These are phyloP conservation scores for Aaosphaeria arxii DNA, from an alignment of 2,329 filamentous ascomycete genomes.

Conservation along the genomic window DNA sequence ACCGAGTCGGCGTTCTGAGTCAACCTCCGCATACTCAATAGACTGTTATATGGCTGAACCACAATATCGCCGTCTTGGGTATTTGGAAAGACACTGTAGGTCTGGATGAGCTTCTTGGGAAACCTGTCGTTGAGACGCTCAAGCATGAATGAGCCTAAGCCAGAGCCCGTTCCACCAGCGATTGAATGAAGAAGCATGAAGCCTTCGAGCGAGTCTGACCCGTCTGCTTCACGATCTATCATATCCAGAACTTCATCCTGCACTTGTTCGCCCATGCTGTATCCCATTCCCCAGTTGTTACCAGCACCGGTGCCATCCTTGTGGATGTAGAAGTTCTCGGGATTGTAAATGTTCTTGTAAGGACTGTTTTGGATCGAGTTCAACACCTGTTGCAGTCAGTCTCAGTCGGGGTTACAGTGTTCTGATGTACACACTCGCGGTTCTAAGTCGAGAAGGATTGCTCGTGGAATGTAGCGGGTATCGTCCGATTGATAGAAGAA, in stretches of 20 bases:
- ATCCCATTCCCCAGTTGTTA: slow-evolving; percentile 98
- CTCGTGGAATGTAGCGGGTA: slow-evolving; percentile 94
- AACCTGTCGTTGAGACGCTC: slow-evolving; percentile 96
- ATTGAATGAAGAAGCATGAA: slow-evolving; percentile 99
- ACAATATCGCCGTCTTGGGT: slow-evolving; percentile 89
- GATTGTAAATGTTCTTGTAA: slow-evolving; percentile 99
- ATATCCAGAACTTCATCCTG: slow-evolving; percentile 99
- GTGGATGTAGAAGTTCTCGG: slow-evolving; percentile 96
- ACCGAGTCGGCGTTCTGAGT: slow-evolving; percentile 97
- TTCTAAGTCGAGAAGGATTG: slow-evolving; percentile 92
- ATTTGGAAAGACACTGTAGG: slow-evolving; percentile 97
- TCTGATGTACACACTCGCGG: slow-evolving; percentile 60
- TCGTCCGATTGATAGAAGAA: slow-evolving; percentile 99
- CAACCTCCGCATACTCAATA: slow-evolving; percentile 84
- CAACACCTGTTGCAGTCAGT: slow-evolving; percentile 59
- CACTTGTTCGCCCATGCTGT: slow-evolving; percentile 85
- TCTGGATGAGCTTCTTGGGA: slow-evolving; percentile 98
- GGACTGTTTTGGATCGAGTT: slow-evolving; percentile 88
- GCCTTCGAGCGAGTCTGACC: slow-evolving; percentile 94
- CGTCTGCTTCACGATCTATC: slow-evolving; percentile 97
- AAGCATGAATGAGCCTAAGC: slow-evolving; percentile 90
- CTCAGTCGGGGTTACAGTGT: neutral
- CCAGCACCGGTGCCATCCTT: slow-evolving; percentile 91
- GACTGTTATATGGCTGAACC: slow-evolving; percentile 96
- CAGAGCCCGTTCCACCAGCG: slow-evolving; percentile 92